phyloP scores from a whole-genome alignment of 148 eudicot species.

The Vaccinium darrowii region DNA sequence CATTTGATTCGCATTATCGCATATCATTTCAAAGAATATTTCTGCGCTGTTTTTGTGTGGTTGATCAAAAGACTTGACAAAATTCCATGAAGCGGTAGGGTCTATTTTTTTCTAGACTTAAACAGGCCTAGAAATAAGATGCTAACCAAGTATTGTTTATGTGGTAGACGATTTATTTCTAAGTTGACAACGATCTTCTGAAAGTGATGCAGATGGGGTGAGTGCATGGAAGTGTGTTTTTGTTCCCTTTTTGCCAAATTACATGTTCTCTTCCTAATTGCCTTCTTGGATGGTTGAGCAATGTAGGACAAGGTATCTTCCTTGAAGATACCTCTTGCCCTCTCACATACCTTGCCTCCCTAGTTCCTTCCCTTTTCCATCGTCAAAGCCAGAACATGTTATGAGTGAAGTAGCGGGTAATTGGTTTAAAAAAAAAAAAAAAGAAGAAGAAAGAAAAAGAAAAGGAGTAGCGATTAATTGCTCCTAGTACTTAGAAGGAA shows the following conservation, averaged over 20 bases:
- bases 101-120: too few species aligned
- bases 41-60: too few species aligned
- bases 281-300: not conserved
- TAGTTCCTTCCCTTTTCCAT: not conserved
- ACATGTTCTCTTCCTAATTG: not conserved
- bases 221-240: not conserved
- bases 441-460: too few species aligned
- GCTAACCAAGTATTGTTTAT: too few species aligned
- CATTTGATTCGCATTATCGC: not conserved
- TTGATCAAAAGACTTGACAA: too few species aligned
- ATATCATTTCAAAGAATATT: not conserved
- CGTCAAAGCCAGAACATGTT: not conserved
- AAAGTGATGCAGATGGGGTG: too few species aligned
- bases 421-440: not conserved
- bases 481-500: not conserved
- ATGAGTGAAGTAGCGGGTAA: not conserved
- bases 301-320: not conserved
- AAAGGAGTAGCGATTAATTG: not conserved
- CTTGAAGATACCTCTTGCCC: not conserved
- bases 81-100: too few species aligned
- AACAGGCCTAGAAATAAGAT: too few species aligned
- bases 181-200: too few species aligned
- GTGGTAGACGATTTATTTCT: too few species aligned
- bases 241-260: not conserved
- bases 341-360: not conserved